These are phyloP conservation scores for Zoysia matrella DNA, from an alignment of 202 grass and related monocot genomes.

Conservation along the genomic window DNA sequence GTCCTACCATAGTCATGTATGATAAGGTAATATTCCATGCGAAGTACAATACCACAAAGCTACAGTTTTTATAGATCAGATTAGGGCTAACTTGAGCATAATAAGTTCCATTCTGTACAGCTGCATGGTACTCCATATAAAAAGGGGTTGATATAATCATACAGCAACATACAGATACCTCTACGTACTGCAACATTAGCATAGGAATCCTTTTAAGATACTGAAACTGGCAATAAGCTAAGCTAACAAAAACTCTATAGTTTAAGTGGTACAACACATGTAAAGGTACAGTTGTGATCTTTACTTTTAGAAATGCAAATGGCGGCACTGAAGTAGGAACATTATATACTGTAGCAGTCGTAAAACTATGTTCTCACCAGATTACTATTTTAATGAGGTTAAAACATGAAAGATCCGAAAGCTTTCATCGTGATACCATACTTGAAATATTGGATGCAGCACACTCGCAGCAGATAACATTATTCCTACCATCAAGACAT, in stretches of 20 bases:
- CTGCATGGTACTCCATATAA: not conserved
- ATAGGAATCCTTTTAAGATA: not conserved
- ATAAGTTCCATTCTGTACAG: not conserved
- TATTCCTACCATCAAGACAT: not conserved
- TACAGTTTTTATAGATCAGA: not conserved
- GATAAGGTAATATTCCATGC: not conserved
- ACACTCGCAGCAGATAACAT: not conserved
- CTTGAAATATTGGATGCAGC: not conserved
- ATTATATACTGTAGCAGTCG: not conserved
- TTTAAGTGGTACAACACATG: not conserved
- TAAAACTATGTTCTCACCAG: not conserved
- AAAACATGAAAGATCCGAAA: not conserved
- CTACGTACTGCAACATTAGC: not conserved
- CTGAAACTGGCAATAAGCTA: conserved; percentile 1
- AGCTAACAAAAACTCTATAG: not conserved
- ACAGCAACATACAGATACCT: not conserved
- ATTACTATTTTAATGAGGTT: not conserved
- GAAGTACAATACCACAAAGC: not conserved
- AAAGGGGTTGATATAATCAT: not conserved
- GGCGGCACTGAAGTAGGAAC: not conserved
- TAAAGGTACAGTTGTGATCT: not conserved
- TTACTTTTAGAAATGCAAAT: conserved; percentile 21
- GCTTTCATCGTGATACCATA: not conserved
- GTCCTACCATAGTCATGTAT: not conserved
- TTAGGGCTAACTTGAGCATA: not conserved